Percentiles rank a stretch among this genome's conserved stretches.
Evolutionary conservation across 495 filamentous ascomycete genomes (phyloP).

Genomic region (Aspergillus indologenus): DNA sequence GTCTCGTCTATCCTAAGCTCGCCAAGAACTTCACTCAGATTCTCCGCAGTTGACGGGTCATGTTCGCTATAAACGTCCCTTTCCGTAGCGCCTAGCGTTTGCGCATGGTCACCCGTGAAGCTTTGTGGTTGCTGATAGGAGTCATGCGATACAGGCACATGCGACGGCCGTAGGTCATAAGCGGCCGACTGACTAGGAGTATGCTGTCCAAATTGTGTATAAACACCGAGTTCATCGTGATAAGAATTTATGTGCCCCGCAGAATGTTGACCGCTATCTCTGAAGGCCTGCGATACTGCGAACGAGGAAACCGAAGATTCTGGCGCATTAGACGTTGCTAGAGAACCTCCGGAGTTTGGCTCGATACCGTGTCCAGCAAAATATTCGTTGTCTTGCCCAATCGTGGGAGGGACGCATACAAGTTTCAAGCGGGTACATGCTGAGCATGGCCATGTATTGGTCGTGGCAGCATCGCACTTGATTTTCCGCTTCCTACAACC

Average conservation of each 20-base stretch:
- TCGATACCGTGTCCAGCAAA: constrained; percentile 35
- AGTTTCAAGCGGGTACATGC: constrained; percentile 90
- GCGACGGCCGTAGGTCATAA: constrained; percentile 70
- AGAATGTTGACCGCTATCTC: constrained; percentile 25
- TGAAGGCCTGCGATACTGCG: constrained; percentile 28
- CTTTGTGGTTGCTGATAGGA: constrained; percentile 47
- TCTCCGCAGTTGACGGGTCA: constrained; percentile 65
- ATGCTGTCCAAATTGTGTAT: constrained; percentile 32
- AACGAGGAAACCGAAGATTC: constrained; percentile 34
- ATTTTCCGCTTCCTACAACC: constrained; percentile 82
- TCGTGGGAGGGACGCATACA: constrained; percentile 87
- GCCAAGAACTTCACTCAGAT: constrained; percentile 77
- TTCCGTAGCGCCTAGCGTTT: constrained; percentile 44
- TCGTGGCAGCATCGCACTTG: constrained; percentile 97
- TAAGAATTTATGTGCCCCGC: constrained; percentile 31
- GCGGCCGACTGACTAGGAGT: constrained; percentile 64
- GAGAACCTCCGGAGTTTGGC: constrained; percentile 20
- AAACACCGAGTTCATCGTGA: constrained; percentile 35
- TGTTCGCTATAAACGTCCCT: constrained; percentile 40
- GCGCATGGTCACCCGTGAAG: constrained; percentile 54
- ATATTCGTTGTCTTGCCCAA: constrained; percentile 78
- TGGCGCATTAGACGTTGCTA: constrained; percentile 22
- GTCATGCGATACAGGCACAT: constrained; percentile 33
- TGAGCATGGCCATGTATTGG: constrained; percentile 96
- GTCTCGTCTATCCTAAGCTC: constrained; percentile 84